Evolutionary conservation across 257 asterid species (phyloP).

Genomic region (Ophiorrhiza pumila): DNA sequence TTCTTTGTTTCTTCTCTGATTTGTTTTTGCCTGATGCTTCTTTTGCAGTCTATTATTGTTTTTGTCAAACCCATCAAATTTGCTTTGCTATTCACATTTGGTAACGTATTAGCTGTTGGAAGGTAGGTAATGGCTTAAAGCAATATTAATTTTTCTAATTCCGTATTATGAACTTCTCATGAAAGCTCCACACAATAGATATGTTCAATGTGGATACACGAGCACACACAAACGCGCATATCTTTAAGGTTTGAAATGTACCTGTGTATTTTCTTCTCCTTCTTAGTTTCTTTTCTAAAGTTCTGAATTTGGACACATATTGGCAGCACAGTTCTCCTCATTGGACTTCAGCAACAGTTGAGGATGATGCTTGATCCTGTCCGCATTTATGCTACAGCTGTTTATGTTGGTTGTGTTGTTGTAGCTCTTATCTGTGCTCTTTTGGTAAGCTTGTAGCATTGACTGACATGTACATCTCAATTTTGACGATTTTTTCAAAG

Average conservation of each 20-base stretch:
- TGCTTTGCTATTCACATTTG: slow-evolving; percentile 81
- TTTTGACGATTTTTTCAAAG: neutral
- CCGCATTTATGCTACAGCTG: slow-evolving; percentile 69
- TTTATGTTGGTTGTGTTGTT: slow-evolving; percentile 66
- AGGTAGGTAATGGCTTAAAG: slow-evolving; percentile 42
- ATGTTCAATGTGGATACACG: neutral
- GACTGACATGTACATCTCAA: neutral
- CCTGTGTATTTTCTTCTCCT: slow-evolving; percentile 8
- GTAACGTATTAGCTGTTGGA: slow-evolving; percentile 82
- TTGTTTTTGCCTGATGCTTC: slow-evolving; percentile 7
- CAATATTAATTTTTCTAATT: neutral
- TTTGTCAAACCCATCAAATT: slow-evolving; percentile 81
- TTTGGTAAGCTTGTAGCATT: slow-evolving; percentile 50
- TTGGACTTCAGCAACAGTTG: slow-evolving; percentile 69
- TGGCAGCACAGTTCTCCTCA: slow-evolving; percentile 94
- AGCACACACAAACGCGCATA: neutral
- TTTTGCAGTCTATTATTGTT: slow-evolving; percentile 76
- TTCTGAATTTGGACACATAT: slow-evolving; percentile 40
- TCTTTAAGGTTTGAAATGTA: neutral
- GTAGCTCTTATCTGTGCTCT: slow-evolving; percentile 93
- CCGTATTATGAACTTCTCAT: neutral
- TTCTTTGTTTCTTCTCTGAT: neutral
- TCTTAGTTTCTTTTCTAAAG: slow-evolving; percentile 25
- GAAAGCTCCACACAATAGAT: neutral
- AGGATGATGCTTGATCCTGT: slow-evolving; percentile 89